Evolutionary conservation across 73 alveolate species (phyloP).

Genomic region (Paramecium sexaurelia): DNA sequence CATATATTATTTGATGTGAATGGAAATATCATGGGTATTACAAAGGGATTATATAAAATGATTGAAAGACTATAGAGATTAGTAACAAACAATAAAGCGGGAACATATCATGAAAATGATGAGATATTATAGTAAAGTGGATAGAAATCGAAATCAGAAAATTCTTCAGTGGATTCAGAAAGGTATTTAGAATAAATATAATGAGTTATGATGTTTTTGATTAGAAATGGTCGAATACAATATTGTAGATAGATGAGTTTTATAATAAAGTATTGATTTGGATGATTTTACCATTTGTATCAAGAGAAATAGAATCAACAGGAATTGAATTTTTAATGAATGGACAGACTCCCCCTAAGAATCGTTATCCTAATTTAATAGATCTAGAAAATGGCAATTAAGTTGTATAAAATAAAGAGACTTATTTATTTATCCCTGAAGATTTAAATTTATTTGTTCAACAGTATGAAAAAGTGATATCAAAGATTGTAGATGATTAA

Average conservation of each 20-base stretch:
- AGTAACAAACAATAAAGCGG: background rate
- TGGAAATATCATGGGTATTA: conserved; percentile 22
- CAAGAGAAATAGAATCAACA: conserved; percentile 40
- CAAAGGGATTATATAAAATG: conserved; percentile 22
- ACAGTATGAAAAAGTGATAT: background rate
- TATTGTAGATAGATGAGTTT: background rate
- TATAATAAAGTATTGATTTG: conserved; percentile 17
- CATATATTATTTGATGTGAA: conserved; percentile 38
- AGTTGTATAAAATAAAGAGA: conserved; percentile 1
- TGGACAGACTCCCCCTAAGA: background rate
- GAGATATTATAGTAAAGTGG: background rate
- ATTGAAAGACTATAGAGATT: background rate
- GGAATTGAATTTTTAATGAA: conserved; percentile 27
- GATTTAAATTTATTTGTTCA: conserved; percentile 28
- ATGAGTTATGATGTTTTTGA: background rate
- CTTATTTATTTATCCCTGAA: conserved; percentile 32
- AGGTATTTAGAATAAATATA: background rate
- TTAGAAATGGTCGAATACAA: conserved; percentile 13
- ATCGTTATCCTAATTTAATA: background rate
- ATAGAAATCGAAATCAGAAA: conserved; percentile 8
- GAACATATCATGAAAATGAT: conserved; percentile 6
- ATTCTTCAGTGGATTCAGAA: background rate
- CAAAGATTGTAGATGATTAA: background rate
- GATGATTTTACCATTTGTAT: conserved; percentile 35
- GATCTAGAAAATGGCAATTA: background rate